A percentile compares a stretch with the other conserved stretches of the same genome.
phyloP scores from a whole-genome alignment of 768 basidiomycete genomes.

The Tricholoma matsutake region DNA sequence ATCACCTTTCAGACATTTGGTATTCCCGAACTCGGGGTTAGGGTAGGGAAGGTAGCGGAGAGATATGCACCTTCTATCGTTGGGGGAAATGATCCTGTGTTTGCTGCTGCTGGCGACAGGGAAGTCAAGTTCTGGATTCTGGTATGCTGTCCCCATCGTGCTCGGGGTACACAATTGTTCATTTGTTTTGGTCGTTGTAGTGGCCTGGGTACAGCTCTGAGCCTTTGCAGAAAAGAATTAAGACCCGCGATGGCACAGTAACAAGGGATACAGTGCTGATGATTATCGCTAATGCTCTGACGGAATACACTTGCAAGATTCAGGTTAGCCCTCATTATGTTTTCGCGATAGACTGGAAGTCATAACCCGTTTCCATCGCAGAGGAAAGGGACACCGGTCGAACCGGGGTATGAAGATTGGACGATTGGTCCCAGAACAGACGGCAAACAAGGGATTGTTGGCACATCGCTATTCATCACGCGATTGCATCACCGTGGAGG shows the following conservation, averaged over 20 bases:
- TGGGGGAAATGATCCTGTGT: slow-evolving; percentile 19
- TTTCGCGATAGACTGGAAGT: neutral
- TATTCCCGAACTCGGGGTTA: slow-evolving; percentile 28
- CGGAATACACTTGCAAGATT: slow-evolving; percentile 28
- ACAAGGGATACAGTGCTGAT: slow-evolving; percentile 30
- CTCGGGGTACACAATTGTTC: neutral
- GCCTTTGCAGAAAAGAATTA: slow-evolving; percentile 36
- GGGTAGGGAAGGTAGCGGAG: slow-evolving; percentile 26
- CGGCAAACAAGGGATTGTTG: slow-evolving; percentile 16
- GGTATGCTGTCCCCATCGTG: slow-evolving; percentile 20
- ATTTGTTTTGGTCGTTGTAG: slow-evolving; percentile 20
- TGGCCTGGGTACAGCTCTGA: slow-evolving; percentile 48
- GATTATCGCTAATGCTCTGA: slow-evolving; percentile 26
- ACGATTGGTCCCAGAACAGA: slow-evolving; percentile 22
- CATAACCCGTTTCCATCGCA: slow-evolving; percentile 5
- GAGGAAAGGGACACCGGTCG: slow-evolving; percentile 25
- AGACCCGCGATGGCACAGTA: slow-evolving; percentile 30
- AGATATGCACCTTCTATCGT: slow-evolving; percentile 15
- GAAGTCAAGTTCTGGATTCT: slow-evolving; percentile 33
- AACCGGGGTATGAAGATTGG: slow-evolving; percentile 39
- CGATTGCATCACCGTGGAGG: slow-evolving; percentile 36
- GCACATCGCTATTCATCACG: slow-evolving; percentile 36
- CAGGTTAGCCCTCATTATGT: slow-evolving; percentile 23
- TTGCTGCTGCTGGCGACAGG: slow-evolving; percentile 18
- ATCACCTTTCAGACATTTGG: slow-evolving; percentile 30